A percentile compares a stretch with the other conserved stretches of the same genome.
Conservation (phyloP, 768 basidiomycete species). For the Agrocybe praecox region DNA sequence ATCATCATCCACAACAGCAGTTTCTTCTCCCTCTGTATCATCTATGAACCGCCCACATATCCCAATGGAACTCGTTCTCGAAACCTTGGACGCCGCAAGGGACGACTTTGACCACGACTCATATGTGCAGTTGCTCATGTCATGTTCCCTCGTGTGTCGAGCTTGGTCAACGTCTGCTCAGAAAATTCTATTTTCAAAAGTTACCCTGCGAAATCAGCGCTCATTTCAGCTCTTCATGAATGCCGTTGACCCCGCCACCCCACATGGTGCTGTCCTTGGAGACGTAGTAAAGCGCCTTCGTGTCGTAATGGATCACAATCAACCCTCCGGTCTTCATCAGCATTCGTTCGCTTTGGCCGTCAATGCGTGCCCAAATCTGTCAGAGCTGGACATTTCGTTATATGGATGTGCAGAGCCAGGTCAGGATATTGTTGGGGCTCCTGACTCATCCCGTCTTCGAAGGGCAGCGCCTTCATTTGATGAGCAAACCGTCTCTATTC, state of each 20-base stretch:
- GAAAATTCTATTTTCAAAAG: conserved; percentile 61
- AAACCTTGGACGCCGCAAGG: conserved; percentile 62
- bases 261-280: conserved; percentile 51
- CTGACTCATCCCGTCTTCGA: conserved; percentile 47
- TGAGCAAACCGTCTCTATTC: conserved; percentile 48
- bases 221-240: conserved; percentile 56
- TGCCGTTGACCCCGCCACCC: conserved; percentile 49
- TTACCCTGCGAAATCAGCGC: conserved; percentile 53
- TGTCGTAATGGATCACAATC: conserved; percentile 67
- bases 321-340: conserved; percentile 58
- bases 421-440: conserved; percentile 49
- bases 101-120: conserved; percentile 36
- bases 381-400: conserved; percentile 55
- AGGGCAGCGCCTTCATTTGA: conserved; percentile 58
- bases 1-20: conserved; percentile 30
- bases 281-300: conserved; percentile 56
- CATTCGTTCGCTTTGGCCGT: conserved; percentile 61
- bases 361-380: conserved; percentile 59
- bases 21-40: conserved; percentile 20
- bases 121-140: conserved; percentile 44
- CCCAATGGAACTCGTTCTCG: conserved; percentile 65
- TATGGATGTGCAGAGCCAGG: conserved; percentile 60
- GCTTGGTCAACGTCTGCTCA: conserved; percentile 69
- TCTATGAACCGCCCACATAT: conserved; percentile 28
- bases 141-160: conserved; percentile 66